These are phyloP conservation scores for Blastobotrys parvus DNA, from an alignment of 805 yeast species.

Conservation along the genomic window DNA sequence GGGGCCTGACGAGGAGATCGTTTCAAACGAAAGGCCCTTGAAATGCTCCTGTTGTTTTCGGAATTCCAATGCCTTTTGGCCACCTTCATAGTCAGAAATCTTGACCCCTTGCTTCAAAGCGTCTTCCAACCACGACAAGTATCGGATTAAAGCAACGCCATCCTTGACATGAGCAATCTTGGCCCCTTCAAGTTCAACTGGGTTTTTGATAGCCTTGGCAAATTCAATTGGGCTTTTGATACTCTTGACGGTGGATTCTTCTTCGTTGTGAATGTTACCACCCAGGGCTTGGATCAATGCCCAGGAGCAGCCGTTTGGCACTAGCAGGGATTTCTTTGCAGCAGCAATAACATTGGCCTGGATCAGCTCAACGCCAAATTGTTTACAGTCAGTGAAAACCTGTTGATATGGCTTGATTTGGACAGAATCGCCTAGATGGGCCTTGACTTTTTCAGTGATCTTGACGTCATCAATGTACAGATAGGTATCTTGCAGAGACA, in stretches of 20 bases:
- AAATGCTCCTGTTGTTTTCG: constrained; percentile 31
- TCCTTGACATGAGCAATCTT: constrained; percentile 74
- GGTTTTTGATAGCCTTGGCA: constrained; percentile 70
- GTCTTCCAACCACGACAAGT: constrained; percentile 75
- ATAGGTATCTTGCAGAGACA: constrained; percentile 25
- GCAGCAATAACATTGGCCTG: constrained; percentile 10
- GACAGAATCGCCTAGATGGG: constrained; percentile 38
- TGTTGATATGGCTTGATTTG: constrained; percentile 43
- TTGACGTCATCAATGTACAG: constrained; percentile 49
- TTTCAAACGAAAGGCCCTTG: constrained; percentile 59
- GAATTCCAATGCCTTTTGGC: constrained; percentile 41
- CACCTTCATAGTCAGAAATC: constrained; percentile 53
- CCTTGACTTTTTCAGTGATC: constrained; percentile 31
- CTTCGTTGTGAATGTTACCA: too few species aligned
- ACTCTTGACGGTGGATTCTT: constrained; percentile 31
- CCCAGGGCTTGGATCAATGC: constrained; percentile 48
- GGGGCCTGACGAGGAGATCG: constrained; percentile 68
- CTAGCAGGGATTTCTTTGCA: constrained; percentile 33
- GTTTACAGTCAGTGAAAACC: constrained; percentile 49
- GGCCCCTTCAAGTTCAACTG: constrained; percentile 62
- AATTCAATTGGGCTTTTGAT: constrained; percentile 54
- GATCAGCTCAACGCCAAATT: constrained; percentile 12
- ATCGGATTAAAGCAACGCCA: constrained; percentile 66
- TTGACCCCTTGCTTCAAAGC: constrained; percentile 35
- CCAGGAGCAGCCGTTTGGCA: constrained; percentile 61